phyloP scores from a whole-genome alignment of 306 rosid species.

The Sphenostylis stenocarpa region DNA sequence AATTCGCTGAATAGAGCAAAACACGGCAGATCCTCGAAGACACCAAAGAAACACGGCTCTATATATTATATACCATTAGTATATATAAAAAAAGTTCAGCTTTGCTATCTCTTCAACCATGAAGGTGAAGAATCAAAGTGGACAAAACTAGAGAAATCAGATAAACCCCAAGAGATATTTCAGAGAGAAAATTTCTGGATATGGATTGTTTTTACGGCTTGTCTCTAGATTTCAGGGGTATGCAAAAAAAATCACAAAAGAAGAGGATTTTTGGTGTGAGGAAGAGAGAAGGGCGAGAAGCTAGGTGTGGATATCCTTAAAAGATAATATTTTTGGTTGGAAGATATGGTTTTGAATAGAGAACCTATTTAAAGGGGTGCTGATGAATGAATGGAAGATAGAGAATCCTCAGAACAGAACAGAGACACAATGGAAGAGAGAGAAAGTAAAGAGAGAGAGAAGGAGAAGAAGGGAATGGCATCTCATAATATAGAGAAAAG shows the following conservation, averaged over 20 bases:
- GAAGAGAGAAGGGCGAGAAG: constrained; percentile 32
- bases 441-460: constrained; percentile 1
- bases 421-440: constrained; percentile 2
- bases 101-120: background rate
- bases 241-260: constrained; percentile 26
- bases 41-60: constrained; percentile 1
- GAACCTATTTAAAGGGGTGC: constrained; percentile 39
- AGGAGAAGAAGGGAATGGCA: constrained; percentile 35
- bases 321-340: constrained; percentile 26
- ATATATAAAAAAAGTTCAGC: background rate
- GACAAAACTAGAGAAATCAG: background rate
- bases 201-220: constrained; percentile 25
- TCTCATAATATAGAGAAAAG: constrained; percentile 45
- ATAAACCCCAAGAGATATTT: constrained; percentile 38
- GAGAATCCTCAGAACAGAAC: constrained; percentile 9
- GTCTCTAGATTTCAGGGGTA: constrained; percentile 46
- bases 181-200: constrained; percentile 27
- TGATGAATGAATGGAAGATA: constrained; percentile 32
- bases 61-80: background rate
- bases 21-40: constrained; percentile 31
- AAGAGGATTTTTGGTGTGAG: constrained; percentile 3
- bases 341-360: constrained; percentile 45
- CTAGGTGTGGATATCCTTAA: constrained; percentile 19
- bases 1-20: constrained; percentile 9
- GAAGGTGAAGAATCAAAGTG: background rate